Evolutionary conservation across 2,329 filamentous ascomycete species (phyloP).

Genomic region (Monosporascus cannonballus): DNA sequence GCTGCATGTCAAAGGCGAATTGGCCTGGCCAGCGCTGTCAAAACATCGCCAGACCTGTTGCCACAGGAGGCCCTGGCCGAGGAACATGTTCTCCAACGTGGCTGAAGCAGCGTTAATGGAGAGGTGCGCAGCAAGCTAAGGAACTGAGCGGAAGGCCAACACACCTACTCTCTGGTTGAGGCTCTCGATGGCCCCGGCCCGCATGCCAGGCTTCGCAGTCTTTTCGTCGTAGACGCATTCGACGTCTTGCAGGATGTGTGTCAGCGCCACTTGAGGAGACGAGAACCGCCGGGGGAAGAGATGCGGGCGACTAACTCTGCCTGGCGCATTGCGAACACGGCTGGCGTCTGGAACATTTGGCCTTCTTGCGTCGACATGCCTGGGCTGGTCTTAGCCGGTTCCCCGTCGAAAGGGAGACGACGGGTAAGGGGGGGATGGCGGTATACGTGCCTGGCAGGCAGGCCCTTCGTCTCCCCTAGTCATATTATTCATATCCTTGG

Average conservation of each 20-base stretch:
- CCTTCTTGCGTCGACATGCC: constrained; percentile 38
- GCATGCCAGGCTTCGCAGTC: constrained; percentile 27
- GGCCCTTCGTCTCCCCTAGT: too few species aligned
- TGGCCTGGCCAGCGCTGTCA: not conserved
- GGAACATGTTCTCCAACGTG: constrained; percentile 32
- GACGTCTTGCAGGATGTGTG: constrained; percentile 8
- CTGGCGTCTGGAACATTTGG: constrained; percentile 35
- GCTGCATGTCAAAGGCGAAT: not conserved
- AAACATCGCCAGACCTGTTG: constrained; percentile 25
- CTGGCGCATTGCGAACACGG: constrained; percentile 36
- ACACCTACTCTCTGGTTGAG: constrained; percentile 26
- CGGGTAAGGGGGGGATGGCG: too few species aligned
- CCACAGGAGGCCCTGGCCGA: constrained; percentile 30
- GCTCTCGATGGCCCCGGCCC: constrained; percentile 28
- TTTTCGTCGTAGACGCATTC: constrained; percentile 30
- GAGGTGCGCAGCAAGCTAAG: too few species aligned
- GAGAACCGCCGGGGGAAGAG: not conserved
- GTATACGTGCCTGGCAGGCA: too few species aligned
- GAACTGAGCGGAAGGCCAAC: constrained; percentile 12
- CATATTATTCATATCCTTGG: too few species aligned
- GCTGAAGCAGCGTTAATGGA: constrained; percentile 6
- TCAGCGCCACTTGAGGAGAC: not conserved
- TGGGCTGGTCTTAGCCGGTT: constrained; percentile 12
- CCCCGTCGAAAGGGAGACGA: too few species aligned
- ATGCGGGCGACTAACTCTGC: constrained; percentile 17